A percentile compares a stretch with the other conserved stretches of the same genome.
phyloP scores from a whole-genome alignment of 345 rosid species.

The Salix suchowensis region DNA sequence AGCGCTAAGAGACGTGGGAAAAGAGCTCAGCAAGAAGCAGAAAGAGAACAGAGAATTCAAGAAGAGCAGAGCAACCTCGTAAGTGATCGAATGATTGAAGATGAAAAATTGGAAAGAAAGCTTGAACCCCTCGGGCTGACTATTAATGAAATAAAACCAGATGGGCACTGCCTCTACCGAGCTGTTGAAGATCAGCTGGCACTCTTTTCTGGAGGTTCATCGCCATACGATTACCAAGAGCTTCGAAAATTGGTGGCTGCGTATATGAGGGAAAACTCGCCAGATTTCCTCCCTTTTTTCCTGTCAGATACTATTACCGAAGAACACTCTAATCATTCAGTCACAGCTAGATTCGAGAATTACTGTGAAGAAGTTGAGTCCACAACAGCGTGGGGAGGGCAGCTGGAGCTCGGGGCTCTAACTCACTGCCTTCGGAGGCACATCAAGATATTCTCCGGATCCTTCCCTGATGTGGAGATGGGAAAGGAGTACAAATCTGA shows the following conservation, averaged over 20 bases:
- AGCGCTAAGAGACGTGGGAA: constrained; percentile 68
- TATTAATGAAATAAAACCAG: constrained; percentile 72
- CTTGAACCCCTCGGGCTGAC: constrained; percentile 66
- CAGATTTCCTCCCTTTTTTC: constrained; percentile 56
- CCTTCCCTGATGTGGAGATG: constrained; percentile 70
- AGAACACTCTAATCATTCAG: constrained; percentile 30
- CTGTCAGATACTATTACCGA: constrained; percentile 35
- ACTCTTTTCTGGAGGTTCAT: constrained; percentile 48
- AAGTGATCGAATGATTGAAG: constrained; percentile 65
- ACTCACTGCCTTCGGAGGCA: constrained; percentile 51
- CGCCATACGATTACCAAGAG: constrained; percentile 59
- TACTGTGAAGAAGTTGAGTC: constrained; percentile 64
- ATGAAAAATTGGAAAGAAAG: constrained; percentile 48
- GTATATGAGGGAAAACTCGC: constrained; percentile 61
- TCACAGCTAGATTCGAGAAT: constrained; percentile 44
- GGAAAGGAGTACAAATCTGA: constrained; percentile 55
- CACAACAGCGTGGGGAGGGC: constrained; percentile 71
- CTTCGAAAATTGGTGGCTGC: constrained; percentile 81
- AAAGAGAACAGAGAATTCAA: constrained; percentile 81
- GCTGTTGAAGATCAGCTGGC: constrained; percentile 88
- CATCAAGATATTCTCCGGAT: constrained; percentile 56
- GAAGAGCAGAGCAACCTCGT: constrained; percentile 76
- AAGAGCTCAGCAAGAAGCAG: constrained; percentile 89
- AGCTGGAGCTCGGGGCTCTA: constrained; percentile 60
- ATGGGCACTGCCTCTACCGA: constrained; percentile 89